Evolutionary conservation across 2,329 filamentous ascomycete species (phyloP), one percentile per base, ranked within the genome.

Genomic region (Aspergillus tanneri): DNA sequence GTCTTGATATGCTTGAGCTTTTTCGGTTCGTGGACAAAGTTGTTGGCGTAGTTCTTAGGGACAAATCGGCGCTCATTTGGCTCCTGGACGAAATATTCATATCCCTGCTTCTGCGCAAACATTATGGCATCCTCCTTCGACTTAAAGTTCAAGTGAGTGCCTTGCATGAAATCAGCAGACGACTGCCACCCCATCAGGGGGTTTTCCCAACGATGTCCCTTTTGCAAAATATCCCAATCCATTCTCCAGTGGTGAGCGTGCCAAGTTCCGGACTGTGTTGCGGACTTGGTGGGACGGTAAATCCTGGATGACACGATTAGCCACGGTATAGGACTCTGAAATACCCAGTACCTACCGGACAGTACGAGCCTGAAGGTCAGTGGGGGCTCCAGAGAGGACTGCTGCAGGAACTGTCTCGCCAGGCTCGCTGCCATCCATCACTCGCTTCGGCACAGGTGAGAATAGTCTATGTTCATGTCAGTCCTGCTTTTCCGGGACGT

Each of bases 171-270:
- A 72, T 99, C 93, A 47, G 81, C 92, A 14, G 90, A 95, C 19
- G 92, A 97, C 70, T 96, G 91, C 95, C 95, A 99, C 52, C 93
- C 93, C 83, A 99, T 99, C 69, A 99, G 75, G 38, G 87, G 89
- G 75, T 99, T 99, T 78, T 99, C 93, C 95, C 93, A 99, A 62
- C 93, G 83, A 73, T 96, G 89, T 53, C 93, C 93, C 77, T 95
- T 96, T 62, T 80, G 74, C 24, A 97, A 79, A 40, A 95, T 84
- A 69, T 99, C 93, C 93, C 93, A 99, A 71, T 99, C 93, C 90
- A 99, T 95, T 42, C 91, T 86, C 93, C 93, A 99, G 65, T 87
- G 82, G 67, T 88, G 83, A 47, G 82, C 77, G 67, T 88, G 85
- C 87, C 89, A 96, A 62, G 84, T 82, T 56, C 93, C 92, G 25